Evolutionary conservation across 768 basidiomycete genomes (phyloP).

Genomic region (Russula abietina): DNA sequence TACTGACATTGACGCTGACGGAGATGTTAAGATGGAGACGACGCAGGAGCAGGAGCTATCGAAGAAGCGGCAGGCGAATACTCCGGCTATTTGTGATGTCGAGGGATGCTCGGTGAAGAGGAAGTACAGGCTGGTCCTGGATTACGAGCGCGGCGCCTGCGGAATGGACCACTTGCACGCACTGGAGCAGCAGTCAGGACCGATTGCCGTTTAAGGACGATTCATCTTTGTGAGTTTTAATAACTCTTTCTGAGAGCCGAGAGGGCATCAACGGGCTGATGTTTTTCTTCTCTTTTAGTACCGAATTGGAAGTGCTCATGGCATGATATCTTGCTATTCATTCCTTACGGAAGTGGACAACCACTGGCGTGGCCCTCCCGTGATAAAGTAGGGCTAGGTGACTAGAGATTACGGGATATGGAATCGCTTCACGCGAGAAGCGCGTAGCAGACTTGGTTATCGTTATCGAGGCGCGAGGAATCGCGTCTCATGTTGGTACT

Average conservation of each 20-base stretch:
- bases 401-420: neutral
- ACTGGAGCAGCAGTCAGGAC: conserved; percentile 34
- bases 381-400: neutral
- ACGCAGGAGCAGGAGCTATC: conserved; percentile 7
- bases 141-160: conserved; percentile 60
- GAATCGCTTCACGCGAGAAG: too few relatives aligned
- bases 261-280: neutral
- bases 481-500: neutral
- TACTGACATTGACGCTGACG: neutral
- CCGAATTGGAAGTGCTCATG: neutral
- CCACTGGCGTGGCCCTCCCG: neutral
- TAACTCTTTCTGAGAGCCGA: neutral
- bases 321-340: neutral
- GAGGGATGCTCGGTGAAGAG: conserved; percentile 48
- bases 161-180: conserved; percentile 59
- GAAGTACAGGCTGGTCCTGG: conserved; percentile 61
- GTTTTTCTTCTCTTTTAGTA: neutral
- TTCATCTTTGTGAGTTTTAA: neutral
- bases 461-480: neutral
- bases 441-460: neutral
- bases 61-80: neutral
- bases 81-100: conserved; percentile 43
- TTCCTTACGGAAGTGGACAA: neutral
- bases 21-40: conserved; percentile 22
- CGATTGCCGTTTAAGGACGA: neutral